Evolutionary conservation across 2,329 filamentous ascomycete species (phyloP).

Genomic region (Microdochium nivale): DNA sequence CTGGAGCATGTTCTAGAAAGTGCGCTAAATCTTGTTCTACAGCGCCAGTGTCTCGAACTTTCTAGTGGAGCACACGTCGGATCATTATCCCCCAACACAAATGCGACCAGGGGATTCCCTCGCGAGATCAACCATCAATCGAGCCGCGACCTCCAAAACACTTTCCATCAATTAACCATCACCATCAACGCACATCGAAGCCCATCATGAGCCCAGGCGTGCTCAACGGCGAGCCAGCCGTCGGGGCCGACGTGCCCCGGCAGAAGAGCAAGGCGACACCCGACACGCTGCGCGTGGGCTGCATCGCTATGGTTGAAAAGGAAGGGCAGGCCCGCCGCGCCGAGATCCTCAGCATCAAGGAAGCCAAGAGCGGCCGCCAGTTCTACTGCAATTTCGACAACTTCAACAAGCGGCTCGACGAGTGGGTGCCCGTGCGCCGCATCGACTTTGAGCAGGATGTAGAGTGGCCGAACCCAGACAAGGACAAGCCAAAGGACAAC

Average conservation of each 20-base stretch:
- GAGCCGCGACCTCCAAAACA: slow-evolving; percentile 20
- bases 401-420: slow-evolving; percentile 80
- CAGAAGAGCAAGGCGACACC: slow-evolving; percentile 78
- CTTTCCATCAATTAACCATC: slow-evolving; percentile 12
- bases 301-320: slow-evolving; percentile 53
- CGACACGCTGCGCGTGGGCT: slow-evolving; percentile 61
- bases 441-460: slow-evolving; percentile 87
- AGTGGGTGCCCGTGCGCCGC: slow-evolving; percentile 79
- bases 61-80: too few species aligned
- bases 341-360: slow-evolving; percentile 91
- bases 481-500: slow-evolving; percentile 64
- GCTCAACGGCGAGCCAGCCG: slow-evolving; percentile 40
- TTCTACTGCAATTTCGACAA: slow-evolving; percentile 98
- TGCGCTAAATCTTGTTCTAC: too few species aligned
- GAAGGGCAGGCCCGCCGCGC: slow-evolving; percentile 84
- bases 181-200: slow-evolving; percentile 1
- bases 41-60: too few species aligned
- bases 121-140: neutral
- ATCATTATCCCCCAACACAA: neutral
- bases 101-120: neutral
- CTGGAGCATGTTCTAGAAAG: too few species aligned
- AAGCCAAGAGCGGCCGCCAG: slow-evolving; percentile 77
- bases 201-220: slow-evolving; percentile 46
- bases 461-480: slow-evolving; percentile 91
- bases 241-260: slow-evolving; percentile 47